Conservation (phyloP, 345 rosid species). For the Eutrema japonicum region DNA sequence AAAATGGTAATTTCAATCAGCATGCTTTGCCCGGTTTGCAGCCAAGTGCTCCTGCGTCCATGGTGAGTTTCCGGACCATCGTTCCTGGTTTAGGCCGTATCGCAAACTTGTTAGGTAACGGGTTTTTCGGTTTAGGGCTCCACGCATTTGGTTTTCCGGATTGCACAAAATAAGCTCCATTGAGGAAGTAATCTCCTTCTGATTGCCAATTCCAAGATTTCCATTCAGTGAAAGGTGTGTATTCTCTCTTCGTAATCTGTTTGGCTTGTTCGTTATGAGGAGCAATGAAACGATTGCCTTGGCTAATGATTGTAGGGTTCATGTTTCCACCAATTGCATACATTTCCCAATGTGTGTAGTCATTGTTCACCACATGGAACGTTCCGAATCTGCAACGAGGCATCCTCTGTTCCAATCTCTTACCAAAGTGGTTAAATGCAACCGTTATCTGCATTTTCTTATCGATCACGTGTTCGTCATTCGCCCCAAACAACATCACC, state of each 20-base stretch:
- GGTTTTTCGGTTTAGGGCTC: conserved; percentile 22
- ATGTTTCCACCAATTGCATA: conserved; percentile 75
- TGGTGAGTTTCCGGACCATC: conserved; percentile 48
- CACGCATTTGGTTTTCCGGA: conserved; percentile 53
- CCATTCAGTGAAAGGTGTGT: conserved; percentile 52
- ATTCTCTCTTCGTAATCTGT: conserved; percentile 65
- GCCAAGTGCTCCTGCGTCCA: conserved; percentile 56
- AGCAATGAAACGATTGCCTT: conserved; percentile 82
- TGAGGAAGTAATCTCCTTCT: conserved; percentile 61
- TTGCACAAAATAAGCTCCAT: conserved; percentile 71
- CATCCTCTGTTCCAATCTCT: conserved; percentile 49
- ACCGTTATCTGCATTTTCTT: conserved; percentile 67
- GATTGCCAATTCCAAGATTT: conserved; percentile 73
- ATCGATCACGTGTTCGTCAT: conserved; percentile 46
- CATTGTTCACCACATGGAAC: conserved; percentile 76
- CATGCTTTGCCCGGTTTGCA: conserved; percentile 44
- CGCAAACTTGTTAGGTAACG: conserved; percentile 33
- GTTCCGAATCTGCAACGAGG: conserved; percentile 61
- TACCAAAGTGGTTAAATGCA: conserved; percentile 80
- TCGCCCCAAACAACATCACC: conserved; percentile 78
- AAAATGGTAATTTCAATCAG: conserved; percentile 31
- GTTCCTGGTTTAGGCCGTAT: conserved; percentile 58
- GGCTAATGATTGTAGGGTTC: conserved; percentile 68
- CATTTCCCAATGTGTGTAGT: conserved; percentile 75
- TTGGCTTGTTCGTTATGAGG: conserved; percentile 51